Base-by-base conservation (phyloP, 2,329 filamentous ascomycete genomes). In the Neofusicoccum umdonicola region DNA sequence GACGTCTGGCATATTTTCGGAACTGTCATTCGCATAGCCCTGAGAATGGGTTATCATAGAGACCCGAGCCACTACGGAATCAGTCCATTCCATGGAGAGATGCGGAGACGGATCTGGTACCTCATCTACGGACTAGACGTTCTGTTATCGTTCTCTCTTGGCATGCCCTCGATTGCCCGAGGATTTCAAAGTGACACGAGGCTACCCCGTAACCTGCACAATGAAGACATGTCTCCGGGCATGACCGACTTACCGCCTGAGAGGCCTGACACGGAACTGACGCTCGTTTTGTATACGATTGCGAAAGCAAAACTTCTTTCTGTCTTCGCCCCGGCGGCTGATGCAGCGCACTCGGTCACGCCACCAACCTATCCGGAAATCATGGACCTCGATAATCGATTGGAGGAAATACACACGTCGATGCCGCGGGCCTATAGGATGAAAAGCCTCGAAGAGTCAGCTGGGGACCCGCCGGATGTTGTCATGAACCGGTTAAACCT, bases 401-500 rank as follows among this genome's bases (percentile, higher is more conserved):
- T 81, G 0, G 72, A 77, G 35, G 71, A 74, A 56, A 76, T 74
- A 3, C 72, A 75, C 63, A 68, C 61, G 39, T 13, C 61, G 1
- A 70, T 79, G n/a, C 79, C 79, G 3, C 70, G 73, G 4, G 68
- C 73, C 1, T 70, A 80, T 34, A 72, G 71, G n/a, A 74, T 79
- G 66, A 74, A 73, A 3, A 68, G 77, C 7, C 70, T 79, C 62
- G 72, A 75, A 27, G 72, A 77, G 34, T 82, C 79, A 4, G 77
- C 85, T 19, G 79, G 78, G 2, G 83, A 86, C 57, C 72, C 81
- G 0, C 76, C 83, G 0, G 77, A 81, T n/a, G 68, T 83, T 8
- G 79, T 87, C 37, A 82, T 86, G 75, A 78, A 79, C 27, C 78
- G 82, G 4, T 79, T 84, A 66, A 84, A 81, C 45, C 70, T 87